Evolutionary conservation across 805 yeast species (phyloP).

Genomic region (Candida morakotiae): DNA sequence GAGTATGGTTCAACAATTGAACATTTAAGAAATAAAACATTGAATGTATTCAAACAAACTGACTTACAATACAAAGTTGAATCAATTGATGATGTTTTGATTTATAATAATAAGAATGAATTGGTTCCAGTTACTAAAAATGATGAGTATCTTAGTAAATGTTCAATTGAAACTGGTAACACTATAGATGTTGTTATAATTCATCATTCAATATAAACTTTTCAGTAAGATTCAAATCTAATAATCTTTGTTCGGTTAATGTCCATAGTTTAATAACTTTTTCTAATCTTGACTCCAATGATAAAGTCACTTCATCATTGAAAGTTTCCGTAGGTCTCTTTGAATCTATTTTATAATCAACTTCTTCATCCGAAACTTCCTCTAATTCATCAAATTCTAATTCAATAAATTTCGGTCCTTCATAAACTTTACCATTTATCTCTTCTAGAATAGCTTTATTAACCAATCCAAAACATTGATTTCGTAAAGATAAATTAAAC

Average conservation of each 20-base stretch:
- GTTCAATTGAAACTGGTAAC: slow-evolving; percentile 41
- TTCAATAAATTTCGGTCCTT: slow-evolving; percentile 18
- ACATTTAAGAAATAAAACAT: slow-evolving; percentile 55
- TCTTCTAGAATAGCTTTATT: slow-evolving; percentile 55
- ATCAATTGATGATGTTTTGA: slow-evolving; percentile 17
- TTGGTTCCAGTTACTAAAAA: slow-evolving; percentile 20
- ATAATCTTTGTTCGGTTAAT: slow-evolving; percentile 56
- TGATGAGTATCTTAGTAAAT: slow-evolving; percentile 30
- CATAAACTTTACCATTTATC: slow-evolving; percentile 12
- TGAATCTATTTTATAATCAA: slow-evolving; percentile 9
- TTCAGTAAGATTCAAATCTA: slow-evolving; percentile 27
- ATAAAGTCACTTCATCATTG: slow-evolving; percentile 18
- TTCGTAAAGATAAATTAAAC: slow-evolving; percentile 56
- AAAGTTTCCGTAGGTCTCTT: slow-evolving; percentile 6
- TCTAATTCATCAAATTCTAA: slow-evolving; percentile 12
- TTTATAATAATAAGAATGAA: slow-evolving; percentile 26
- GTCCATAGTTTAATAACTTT: slow-evolving; percentile 58
- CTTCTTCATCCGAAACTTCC: slow-evolving; percentile 5
- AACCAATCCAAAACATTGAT: slow-evolving; percentile 64
- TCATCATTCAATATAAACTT: slow-evolving; percentile 15
- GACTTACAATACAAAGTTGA: slow-evolving; percentile 14
- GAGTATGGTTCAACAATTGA: slow-evolving; percentile 68
- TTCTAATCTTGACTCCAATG: slow-evolving; percentile 43
- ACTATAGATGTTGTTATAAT: slow-evolving; percentile 27
- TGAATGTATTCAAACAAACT: slow-evolving; percentile 48